Evolutionary conservation across 345 rosid species (phyloP).

Genomic region (Salix suchowensis): DNA sequence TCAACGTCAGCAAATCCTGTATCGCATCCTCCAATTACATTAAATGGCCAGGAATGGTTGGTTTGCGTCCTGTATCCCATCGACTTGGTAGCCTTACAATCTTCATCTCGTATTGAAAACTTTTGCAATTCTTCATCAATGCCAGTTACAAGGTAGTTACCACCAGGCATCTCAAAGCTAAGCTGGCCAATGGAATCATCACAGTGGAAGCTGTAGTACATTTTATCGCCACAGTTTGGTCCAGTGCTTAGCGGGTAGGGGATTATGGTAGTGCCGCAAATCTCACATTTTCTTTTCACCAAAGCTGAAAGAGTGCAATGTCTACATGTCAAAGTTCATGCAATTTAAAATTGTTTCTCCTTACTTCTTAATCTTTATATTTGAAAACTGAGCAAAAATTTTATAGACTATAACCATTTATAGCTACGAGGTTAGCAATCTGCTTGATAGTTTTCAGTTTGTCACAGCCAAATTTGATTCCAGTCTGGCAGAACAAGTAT

Average conservation of each 20-base stretch:
- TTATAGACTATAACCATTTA: too few relatives aligned
- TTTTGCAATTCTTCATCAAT: not conserved
- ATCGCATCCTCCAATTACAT: too few relatives aligned
- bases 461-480: too few relatives aligned
- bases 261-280: conserved; percentile 44
- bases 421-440: too few relatives aligned
- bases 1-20: too few relatives aligned
- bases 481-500: too few relatives aligned
- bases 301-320: conserved; percentile 30
- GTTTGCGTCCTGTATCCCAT: not conserved
- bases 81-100: not conserved
- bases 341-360: too few relatives aligned
- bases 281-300: conserved; percentile 35
- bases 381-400: too few relatives aligned
- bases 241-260: conserved; percentile 68
- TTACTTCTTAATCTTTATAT: too few relatives aligned
- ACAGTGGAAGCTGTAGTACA: conserved; percentile 46
- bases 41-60: too few relatives aligned
- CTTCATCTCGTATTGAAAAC: not conserved
- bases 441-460: too few relatives aligned
- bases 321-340: too few relatives aligned
- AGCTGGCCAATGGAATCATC: conserved; percentile 39
- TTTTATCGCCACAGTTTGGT: conserved; percentile 53
- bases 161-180: conserved; percentile 27
- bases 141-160: not conserved